phyloP scores from a whole-genome alignment of 1,284 basidiomycete genomes.

The Irpex sp. region DNA sequence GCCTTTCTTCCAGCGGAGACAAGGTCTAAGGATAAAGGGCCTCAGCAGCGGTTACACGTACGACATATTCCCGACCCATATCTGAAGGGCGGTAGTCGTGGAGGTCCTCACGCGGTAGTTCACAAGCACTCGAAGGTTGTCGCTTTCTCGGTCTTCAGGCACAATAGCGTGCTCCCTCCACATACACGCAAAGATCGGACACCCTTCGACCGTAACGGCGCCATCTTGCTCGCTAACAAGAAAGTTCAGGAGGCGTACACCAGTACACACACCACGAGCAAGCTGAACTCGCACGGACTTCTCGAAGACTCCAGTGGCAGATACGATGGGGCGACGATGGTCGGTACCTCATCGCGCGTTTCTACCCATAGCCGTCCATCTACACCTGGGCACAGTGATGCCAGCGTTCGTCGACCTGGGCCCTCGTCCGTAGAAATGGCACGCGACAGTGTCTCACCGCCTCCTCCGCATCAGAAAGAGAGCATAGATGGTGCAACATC shows the following conservation, averaged over 20 bases:
- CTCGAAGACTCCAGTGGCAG: constrained; percentile 40
- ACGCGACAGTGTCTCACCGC: not conserved
- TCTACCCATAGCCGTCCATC: constrained; percentile 9
- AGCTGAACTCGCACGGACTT: constrained; percentile 63
- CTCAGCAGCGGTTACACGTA: constrained; percentile 65
- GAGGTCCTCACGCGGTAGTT: constrained; percentile 62
- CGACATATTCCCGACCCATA: constrained; percentile 51
- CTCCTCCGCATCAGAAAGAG: not conserved
- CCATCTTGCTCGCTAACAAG: constrained; percentile 64
- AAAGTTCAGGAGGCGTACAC: constrained; percentile 75
- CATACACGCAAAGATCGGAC: constrained; percentile 16
- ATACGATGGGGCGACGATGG: constrained; percentile 6
- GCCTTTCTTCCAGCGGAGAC: not conserved
- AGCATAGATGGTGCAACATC: not conserved
- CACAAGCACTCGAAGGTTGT: constrained; percentile 76
- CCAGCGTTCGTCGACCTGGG: constrained; percentile 10
- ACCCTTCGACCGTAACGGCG: constrained; percentile 37
- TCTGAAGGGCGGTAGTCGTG: constrained; percentile 35
- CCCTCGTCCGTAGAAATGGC: constrained; percentile 6
- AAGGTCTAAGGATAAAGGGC: constrained; percentile 35
- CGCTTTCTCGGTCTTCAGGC: constrained; percentile 71
- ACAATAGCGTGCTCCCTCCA: constrained; percentile 42
- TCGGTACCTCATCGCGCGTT: not conserved
- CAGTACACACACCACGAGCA: constrained; percentile 70
- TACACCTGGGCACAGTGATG: constrained; percentile 10